Evolutionary conservation across 2,329 filamentous ascomycete genomes (phyloP).

Genomic region (Pseudogymnoascus sp.): DNA sequence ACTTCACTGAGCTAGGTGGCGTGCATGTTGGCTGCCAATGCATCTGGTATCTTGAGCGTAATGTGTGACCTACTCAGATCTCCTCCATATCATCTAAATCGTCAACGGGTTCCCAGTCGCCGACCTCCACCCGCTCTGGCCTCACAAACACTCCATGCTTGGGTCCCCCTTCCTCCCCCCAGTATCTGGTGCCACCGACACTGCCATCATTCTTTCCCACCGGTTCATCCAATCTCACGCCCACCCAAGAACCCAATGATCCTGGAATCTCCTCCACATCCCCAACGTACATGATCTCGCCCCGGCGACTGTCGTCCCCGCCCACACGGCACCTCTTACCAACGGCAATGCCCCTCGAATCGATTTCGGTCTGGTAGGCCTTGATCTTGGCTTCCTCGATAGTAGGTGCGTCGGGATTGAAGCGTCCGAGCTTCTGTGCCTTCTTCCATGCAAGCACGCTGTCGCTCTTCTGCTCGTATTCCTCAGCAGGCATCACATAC

Average conservation of each 20-base stretch:
- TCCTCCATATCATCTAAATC: slow-evolving; percentile 74
- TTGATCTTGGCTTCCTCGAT: slow-evolving; percentile 67
- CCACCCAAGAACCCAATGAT: slow-evolving; percentile 62
- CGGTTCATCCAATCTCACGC: slow-evolving; percentile 70
- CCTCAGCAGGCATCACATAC: slow-evolving; percentile 77
- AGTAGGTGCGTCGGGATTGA: slow-evolving; percentile 76
- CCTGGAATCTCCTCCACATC: slow-evolving; percentile 68
- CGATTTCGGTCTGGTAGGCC: slow-evolving; percentile 63
- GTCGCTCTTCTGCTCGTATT: slow-evolving; percentile 81
- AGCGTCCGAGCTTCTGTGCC: slow-evolving; percentile 88
- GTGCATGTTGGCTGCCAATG: neutral
- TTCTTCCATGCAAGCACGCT: slow-evolving; percentile 95
- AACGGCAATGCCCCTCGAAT: slow-evolving; percentile 58
- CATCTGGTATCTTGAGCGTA: neutral
- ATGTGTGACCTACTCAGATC: slow-evolving; percentile 41
- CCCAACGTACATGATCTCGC: slow-evolving; percentile 64
- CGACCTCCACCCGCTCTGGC: slow-evolving; percentile 70
- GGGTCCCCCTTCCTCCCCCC: slow-evolving; percentile 46
- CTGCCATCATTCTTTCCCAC: slow-evolving; percentile 78
- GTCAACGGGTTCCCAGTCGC: slow-evolving; percentile 65
- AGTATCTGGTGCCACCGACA: slow-evolving; percentile 62
- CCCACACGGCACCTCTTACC: slow-evolving; percentile 61
- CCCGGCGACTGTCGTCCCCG: slow-evolving; percentile 62
- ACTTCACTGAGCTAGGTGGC: neutral
- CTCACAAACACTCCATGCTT: slow-evolving; percentile 76